phyloP scores from a whole-genome alignment of 2,329 filamentous ascomycete genomes.

The Aspergillus ochraceoroseus region DNA sequence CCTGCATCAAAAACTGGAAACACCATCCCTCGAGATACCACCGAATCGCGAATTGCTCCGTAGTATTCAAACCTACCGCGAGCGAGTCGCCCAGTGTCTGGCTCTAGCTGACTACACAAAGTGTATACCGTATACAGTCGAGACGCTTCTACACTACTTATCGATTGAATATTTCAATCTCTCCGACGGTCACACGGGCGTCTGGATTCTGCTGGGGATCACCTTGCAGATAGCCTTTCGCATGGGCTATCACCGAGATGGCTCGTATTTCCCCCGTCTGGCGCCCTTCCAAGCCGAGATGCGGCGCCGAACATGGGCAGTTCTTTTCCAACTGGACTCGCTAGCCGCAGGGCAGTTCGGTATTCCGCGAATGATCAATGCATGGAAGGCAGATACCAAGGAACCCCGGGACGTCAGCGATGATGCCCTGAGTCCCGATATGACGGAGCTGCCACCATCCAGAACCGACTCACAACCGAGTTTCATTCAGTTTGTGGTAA shows the following conservation, averaged over 20 bases:
- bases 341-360: slow-evolving; percentile 38
- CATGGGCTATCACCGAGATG: slow-evolving; percentile 45
- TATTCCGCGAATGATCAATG: slow-evolving; percentile 37
- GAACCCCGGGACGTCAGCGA: slow-evolving; percentile 42
- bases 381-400: slow-evolving; percentile 37
- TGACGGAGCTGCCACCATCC: slow-evolving; percentile 26
- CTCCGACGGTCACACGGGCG: slow-evolving; percentile 3
- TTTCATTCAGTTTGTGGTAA: too few relatives aligned
- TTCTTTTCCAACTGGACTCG: slow-evolving; percentile 38
- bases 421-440: slow-evolving; percentile 39
- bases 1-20: slow-evolving; percentile 1
- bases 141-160: slow-evolving; percentile 4
- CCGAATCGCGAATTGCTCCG: neutral
- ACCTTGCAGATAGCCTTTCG: slow-evolving; percentile 31
- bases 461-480: slow-evolving; percentile 20
- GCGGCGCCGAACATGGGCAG: slow-evolving; percentile 33
- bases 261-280: slow-evolving; percentile 34
- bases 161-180: slow-evolving; percentile 5
- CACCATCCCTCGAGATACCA: neutral
- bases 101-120: slow-evolving; percentile 3
- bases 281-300: slow-evolving; percentile 36
- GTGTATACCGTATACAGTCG: slow-evolving; percentile 2
- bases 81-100: slow-evolving; percentile 4
- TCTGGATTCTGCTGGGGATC: slow-evolving; percentile 29
- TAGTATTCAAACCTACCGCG: neutral